These are phyloP conservation scores for Cardamine occulta DNA, from an alignment of 345 rosid species.

Conservation along the genomic window DNA sequence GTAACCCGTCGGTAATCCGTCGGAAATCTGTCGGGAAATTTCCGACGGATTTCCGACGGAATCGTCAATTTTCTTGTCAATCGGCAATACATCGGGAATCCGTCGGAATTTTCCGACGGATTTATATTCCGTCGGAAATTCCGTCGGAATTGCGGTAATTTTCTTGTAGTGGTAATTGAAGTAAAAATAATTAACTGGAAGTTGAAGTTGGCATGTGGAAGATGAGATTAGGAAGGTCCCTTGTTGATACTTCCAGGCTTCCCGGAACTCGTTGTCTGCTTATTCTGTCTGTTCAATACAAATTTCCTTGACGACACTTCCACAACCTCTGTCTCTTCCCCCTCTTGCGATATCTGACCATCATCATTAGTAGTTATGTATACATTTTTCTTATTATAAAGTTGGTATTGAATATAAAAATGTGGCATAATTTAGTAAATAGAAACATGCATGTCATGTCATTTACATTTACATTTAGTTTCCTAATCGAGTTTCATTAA, in stretches of 20 bases:
- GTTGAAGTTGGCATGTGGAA: constrained; percentile 14
- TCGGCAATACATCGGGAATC: no score
- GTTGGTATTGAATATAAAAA: neutral
- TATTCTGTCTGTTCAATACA: neutral
- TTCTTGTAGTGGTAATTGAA: no score
- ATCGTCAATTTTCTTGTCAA: no score
- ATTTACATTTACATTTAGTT: neutral
- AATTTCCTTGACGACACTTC: constrained; percentile 24
- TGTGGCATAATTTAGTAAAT: neutral
- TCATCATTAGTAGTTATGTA: neutral
- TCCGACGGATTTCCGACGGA: no score
- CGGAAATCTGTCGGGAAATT: no score
- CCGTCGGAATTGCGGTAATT: no score
- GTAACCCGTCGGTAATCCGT: no score
- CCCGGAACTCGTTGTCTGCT: constrained; percentile 30
- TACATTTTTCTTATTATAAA: neutral
- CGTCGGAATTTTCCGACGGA: no score
- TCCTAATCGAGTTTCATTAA: constrained; percentile 14
- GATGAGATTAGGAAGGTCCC: neutral
- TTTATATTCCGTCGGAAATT: no score
- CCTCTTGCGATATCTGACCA: constrained; percentile 24
- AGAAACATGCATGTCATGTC: neutral
- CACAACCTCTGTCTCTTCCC: constrained; percentile 2
- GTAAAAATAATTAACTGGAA: neutral
- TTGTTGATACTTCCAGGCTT: constrained; percentile 32